Conservation (phyloP, 2,329 filamentous ascomycete genomes). For the Trichoderma sp. region DNA sequence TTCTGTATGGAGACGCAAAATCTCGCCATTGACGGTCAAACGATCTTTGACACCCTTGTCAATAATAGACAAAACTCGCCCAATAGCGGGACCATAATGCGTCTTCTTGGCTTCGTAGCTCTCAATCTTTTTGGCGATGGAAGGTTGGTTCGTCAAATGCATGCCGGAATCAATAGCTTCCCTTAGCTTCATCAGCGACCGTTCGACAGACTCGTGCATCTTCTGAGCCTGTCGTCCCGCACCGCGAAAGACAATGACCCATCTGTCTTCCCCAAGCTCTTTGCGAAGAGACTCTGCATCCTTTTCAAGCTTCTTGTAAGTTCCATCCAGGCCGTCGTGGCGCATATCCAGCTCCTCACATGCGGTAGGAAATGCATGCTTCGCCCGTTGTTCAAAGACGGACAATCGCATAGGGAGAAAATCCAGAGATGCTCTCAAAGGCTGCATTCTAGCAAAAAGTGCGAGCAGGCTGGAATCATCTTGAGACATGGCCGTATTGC, state of each 20-base stretch:
- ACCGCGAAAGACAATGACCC: conserved; percentile 93
- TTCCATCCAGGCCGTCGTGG: conserved; percentile 74
- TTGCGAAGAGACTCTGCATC: conserved; percentile 88
- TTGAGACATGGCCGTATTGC: conserved; percentile 61
- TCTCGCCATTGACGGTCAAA: conserved; percentile 95
- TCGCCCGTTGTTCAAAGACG: conserved; percentile 79
- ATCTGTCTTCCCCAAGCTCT: conserved; percentile 92
- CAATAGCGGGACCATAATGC: conserved; percentile 92
- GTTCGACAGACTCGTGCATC: conserved; percentile 94
- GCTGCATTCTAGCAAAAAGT: conserved; percentile 94
- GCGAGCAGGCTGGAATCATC: conserved; percentile 89
- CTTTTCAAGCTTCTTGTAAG: conserved; percentile 83
- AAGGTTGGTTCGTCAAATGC: conserved; percentile 71
- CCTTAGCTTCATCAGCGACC: conserved; percentile 79
- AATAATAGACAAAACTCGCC: conserved; percentile 87
- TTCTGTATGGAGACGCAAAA: conserved; percentile 81
- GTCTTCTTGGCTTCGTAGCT: conserved; percentile 93
- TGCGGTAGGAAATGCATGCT: conserved; percentile 81
- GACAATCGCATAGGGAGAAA: conserved; percentile 94
- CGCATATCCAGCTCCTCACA: conserved; percentile 85
- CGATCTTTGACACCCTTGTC: conserved; percentile 94
- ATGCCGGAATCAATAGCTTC: conserved; percentile 77
- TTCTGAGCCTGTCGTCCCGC: conserved; percentile 90
- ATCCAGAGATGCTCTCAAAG: conserved; percentile 86
- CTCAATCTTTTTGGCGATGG: conserved; percentile 81